These are phyloP conservation scores for Tetrahymena borealis DNA, from an alignment of 73 alveolate species.

Conservation along the genomic window DNA sequence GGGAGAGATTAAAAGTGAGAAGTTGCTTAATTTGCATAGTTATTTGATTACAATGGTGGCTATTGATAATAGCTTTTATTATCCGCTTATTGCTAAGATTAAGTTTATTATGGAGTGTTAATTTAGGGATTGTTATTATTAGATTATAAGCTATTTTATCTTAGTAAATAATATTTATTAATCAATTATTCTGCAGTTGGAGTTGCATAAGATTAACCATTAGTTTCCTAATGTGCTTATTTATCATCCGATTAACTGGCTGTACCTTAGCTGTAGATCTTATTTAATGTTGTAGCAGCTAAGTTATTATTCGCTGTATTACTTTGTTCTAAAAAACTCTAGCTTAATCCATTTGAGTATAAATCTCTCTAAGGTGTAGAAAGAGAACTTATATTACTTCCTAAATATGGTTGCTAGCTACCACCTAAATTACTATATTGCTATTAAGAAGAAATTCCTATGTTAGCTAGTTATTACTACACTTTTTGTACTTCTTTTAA, in stretches of 20 bases:
- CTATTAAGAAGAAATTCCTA: neutral
- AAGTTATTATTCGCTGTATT: neutral
- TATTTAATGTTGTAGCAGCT: neutral
- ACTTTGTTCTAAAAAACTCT: neutral
- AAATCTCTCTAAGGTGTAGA: neutral
- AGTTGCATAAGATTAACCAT: neutral
- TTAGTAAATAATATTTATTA: neutral
- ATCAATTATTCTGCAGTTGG: neutral
- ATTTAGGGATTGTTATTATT: neutral
- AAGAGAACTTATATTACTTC: neutral
- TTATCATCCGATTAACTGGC: neutral
- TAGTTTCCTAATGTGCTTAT: neutral
- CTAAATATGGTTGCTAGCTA: neutral
- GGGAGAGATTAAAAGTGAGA: neutral
- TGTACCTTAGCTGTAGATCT: neutral
- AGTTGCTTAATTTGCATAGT: neutral
- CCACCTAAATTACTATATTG: neutral
- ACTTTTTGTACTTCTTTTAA: neutral
- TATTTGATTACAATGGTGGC: too few species aligned
- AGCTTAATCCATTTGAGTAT: neutral
- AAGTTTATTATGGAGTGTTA: too few species aligned
- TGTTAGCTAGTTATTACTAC: neutral
- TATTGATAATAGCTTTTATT: neutral
- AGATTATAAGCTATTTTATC: neutral
- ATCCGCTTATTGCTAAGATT: too few species aligned